Evolutionary conservation across 1,284 basidiomycete species (phyloP).

Genomic region (Sporisorium exsertum): DNA sequence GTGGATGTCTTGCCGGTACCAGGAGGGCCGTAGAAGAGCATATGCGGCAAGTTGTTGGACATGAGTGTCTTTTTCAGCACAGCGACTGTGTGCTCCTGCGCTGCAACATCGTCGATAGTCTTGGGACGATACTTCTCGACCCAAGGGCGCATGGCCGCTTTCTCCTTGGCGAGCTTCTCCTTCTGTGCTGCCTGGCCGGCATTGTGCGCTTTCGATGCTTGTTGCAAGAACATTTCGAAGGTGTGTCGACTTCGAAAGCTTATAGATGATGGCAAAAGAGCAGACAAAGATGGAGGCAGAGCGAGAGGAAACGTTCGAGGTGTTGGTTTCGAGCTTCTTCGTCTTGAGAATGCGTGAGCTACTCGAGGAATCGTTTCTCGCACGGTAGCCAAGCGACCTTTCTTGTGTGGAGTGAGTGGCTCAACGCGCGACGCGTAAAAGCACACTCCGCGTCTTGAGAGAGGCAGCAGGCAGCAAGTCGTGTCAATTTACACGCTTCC

Average conservation of each 20-base stretch:
- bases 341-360: constrained; percentile 1
- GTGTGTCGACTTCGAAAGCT: too few species aligned
- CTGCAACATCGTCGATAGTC: constrained; percentile 96
- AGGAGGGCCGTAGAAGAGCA: constrained; percentile 99
- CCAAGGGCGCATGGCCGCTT: constrained; percentile 82
- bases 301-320: neutral
- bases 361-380: constrained; percentile 1
- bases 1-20: constrained; percentile 99
- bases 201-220: constrained; percentile 39
- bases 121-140: constrained; percentile 99
- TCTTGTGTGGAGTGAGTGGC: neutral
- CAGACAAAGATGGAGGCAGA: neutral
- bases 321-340: constrained; percentile 1
- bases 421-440: constrained; percentile 39
- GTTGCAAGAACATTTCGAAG: constrained; percentile 48
- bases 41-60: constrained; percentile 95
- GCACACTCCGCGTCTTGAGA: neutral
- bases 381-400: neutral
- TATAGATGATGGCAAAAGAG: too few species aligned
- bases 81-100: constrained; percentile 94
- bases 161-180: constrained; percentile 44
- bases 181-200: constrained; percentile 40
- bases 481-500: constrained; percentile 9
- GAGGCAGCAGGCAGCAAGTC: constrained; percentile 4
- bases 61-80: constrained; percentile 90